These are phyloP conservation scores for Nannochloropsis gaditana DNA, from an alignment of 108 stramenopile genomes.

Conservation along the genomic window DNA sequence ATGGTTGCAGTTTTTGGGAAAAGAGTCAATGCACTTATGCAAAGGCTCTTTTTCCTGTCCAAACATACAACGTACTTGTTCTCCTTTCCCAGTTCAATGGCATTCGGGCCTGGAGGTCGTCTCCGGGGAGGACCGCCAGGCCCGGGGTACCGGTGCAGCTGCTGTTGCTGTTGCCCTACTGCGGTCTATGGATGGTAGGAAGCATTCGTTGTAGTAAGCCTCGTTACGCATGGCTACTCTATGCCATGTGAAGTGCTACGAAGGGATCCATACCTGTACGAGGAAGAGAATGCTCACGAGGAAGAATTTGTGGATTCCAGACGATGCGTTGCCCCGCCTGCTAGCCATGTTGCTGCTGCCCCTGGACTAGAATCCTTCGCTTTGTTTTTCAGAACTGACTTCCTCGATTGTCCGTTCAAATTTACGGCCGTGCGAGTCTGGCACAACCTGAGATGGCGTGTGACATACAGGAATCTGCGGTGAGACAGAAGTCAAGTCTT, in stretches of 20 bases:
- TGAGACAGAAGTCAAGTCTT: too few species aligned
- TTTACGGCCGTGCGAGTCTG: too few species aligned
- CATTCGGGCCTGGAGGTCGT: not conserved
- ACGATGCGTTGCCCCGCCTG: not conserved
- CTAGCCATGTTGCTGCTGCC: not conserved
- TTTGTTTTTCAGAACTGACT: too few species aligned
- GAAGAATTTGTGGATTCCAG: not conserved
- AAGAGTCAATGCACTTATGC: too few species aligned
- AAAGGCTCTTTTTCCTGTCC: not conserved
- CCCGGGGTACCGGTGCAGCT: slow-evolving; percentile 16
- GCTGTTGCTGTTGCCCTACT: slow-evolving; percentile 5
- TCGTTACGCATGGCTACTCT: too few species aligned
- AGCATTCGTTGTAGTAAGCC: too few species aligned
- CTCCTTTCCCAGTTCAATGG: slow-evolving; percentile 7
- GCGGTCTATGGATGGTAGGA: not conserved
- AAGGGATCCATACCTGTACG: not conserved
- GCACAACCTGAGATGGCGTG: too few species aligned
- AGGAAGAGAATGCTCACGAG: not conserved
- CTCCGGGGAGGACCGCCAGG: not conserved
- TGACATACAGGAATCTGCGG: too few species aligned
- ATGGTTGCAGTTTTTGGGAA: not conserved
- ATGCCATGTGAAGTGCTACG: too few species aligned
- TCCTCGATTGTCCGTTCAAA: too few species aligned
- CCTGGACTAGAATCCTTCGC: too few species aligned
- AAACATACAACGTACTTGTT: not conserved